A percentile compares a stretch with the other conserved stretches of the same genome.
phyloP scores from a whole-genome alignment of 371 early-diverging fungal species.

The Mortierella sp. region DNA sequence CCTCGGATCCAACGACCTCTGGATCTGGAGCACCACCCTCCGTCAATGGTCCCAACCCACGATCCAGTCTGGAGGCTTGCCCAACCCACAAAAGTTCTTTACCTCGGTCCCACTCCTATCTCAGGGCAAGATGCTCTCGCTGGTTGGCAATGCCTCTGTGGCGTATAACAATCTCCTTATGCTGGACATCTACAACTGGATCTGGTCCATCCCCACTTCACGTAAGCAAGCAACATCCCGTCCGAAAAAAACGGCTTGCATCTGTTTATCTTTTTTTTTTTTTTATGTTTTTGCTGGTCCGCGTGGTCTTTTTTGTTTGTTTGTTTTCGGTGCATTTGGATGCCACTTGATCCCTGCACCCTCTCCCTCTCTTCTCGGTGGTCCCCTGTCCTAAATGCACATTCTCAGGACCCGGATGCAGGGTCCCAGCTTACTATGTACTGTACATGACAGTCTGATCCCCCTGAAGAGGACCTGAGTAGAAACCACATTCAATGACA shows the following conservation, averaged over 20 bases:
- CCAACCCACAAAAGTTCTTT: conserved; percentile 47
- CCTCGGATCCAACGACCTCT: conserved; percentile 44
- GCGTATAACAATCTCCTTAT: conserved; percentile 19
- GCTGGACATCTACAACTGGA: conserved; percentile 44
- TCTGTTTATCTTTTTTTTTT: not conserved
- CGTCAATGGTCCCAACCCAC: conserved; percentile 45
- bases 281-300: not conserved
- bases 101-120: conserved; percentile 37
- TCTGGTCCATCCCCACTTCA: conserved; percentile 48
- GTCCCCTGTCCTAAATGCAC: too few relatives aligned
- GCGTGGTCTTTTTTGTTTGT: not conserved
- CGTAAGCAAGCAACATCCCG: conserved; percentile 28
- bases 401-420: not conserved
- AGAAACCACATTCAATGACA: not conserved
- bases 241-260: not conserved
- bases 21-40: conserved; percentile 49
- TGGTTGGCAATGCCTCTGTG: conserved; percentile 39
- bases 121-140: conserved; percentile 51
- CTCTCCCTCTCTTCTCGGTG: not conserved
- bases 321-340: not conserved
- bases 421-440: not conserved
- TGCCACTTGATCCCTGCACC: not conserved
- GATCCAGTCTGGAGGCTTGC: conserved; percentile 38
- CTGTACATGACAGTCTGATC: not conserved
- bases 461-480: not conserved